Evolutionary conservation across 768 basidiomycete genomes (phyloP), one percentile per base, ranked within the genome.

Genomic region (Lactarius vividus): DNA sequence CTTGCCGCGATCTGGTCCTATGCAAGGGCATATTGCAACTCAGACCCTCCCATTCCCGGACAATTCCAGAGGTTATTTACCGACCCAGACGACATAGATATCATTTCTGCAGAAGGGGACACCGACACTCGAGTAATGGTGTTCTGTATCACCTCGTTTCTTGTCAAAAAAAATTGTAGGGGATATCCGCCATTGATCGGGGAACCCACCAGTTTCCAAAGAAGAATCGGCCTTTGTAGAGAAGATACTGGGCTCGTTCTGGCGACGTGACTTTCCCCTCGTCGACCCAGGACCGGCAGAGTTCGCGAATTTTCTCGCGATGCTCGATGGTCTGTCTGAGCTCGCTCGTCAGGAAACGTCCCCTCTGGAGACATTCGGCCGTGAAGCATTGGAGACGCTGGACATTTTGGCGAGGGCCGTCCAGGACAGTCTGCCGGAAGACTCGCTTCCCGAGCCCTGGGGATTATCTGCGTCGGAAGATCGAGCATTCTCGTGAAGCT

Each of bases 1-100:
- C 61, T 62, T 13, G 5, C 18, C n/a, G 61, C 54, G 39, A 39
- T 57, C 53, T 46, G 40, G 31, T 63, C 29, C 5, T 46, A 37
- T 10, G 29, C 55, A 37, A 56, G 20, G 33, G 54, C 42, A 23
- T 57, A 57, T 11, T 53, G 39, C 42, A 35, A 37, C 10, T 11
- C 62, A 16, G 16, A 44, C 11, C 37, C 44, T 39, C 26, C 61
- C 18, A 57, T 63, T 8, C 62, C 62, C 8, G 37, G 39, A 26
- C 57, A 39, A 11, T 55, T 62, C 29, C 53, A 10, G n/a, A 55
- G 20, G 8, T n/a, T 42, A 44, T 55, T 56, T 26, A 23, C 54
- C 39, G 54, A 56, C 37, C n/a, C 53, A 10, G 4, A 33, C 20
- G 54, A 42, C 57, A 57, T 57, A 15, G 57, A 57, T 57, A 11